Base-by-base conservation (phyloP, 176 grass and related monocot species). In the Tillandsia leiboldiana region DNA sequence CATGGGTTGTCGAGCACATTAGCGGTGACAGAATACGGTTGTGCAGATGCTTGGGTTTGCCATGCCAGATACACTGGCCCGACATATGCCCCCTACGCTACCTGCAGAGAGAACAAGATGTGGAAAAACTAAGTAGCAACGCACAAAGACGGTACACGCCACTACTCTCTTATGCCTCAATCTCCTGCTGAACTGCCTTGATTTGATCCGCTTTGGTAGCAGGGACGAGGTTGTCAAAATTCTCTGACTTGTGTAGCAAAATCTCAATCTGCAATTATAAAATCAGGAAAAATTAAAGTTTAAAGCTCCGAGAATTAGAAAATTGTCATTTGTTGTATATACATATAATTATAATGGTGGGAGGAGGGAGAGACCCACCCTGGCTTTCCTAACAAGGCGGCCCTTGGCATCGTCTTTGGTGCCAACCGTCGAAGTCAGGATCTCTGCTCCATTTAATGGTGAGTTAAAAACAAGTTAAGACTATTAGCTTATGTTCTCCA, bases 351-450 rank as follows among this genome's bases (percentile, higher is more conserved):
- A 28, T 6, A 67, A 65, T 27, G 10, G 27, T 24, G 20, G 9
- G 9, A 51, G 17, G 4, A 24, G 14, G 29, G 57, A 13, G 20
- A 51, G 3, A 17, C 63, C 2, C 68, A 87, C 93, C 86, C 92
- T 92, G 72, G 93, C 93, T 84, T 96, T 96, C 64, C 93, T 81
- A 59, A 96, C 79, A 11, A 92, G 81, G 14, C 82, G 77, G 15
- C 93, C 93, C 78, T 96, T 96, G 0, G 83, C 73, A 52, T 92
- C 85, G 47, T 92, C 83, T 69, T 85, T 92, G 64, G 87, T 89
- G 76, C 83, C 93, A 11, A 92, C 87, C 20, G 86, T 96, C n/a
- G 93, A 92, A 80, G 90, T 96, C 51, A 78, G 70, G 70, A 96
- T 92, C 71, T 92, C 93, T 96, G 64, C 0, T 73, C 6, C 23